Percentiles rank a stretch among this genome's conserved stretches.
Evolutionary conservation across 2,329 filamentous ascomycete genomes (phyloP).

Genomic region (Camillea tinctor): DNA sequence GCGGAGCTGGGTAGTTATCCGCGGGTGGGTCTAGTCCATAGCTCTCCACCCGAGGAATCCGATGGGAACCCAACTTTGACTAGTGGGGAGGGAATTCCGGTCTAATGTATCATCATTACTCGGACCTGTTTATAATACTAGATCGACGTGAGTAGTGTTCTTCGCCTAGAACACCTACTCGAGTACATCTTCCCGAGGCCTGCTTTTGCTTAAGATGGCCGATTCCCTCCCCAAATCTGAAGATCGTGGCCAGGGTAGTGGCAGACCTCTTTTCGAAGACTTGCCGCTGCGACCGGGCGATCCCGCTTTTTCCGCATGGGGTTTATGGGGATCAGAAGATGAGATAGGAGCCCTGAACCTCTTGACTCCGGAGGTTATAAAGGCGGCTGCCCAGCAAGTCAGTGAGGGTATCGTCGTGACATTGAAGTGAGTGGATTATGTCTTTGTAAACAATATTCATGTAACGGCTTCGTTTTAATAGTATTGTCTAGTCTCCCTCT

Average conservation of each 20-base stretch:
- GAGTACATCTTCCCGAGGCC: not conserved
- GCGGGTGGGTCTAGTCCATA: not conserved
- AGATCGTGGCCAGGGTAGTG: not conserved
- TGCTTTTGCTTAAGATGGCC: not conserved
- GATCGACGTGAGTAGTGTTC: not conserved
- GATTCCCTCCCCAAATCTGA: not conserved
- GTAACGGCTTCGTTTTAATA: not conserved
- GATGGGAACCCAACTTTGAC: not conserved
- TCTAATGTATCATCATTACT: not conserved
- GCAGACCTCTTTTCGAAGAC: not conserved
- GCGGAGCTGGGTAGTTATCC: not conserved
- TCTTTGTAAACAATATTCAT: not conserved
- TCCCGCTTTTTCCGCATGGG: not conserved
- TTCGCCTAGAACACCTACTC: not conserved
- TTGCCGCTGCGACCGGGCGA: not conserved
- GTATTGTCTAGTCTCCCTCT: not conserved
- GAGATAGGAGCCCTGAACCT: not conserved
- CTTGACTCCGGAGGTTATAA: not conserved
- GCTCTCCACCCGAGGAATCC: not conserved
- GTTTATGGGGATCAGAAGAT: not conserved
- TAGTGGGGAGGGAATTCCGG: not conserved
- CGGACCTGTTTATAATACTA: not conserved
- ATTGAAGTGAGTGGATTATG: not conserved
- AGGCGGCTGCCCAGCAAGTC: not conserved
- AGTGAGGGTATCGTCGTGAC: not conserved